phyloP scores from a whole-genome alignment of 495 filamentous ascomycete species.

The Hyphodiscus hymeniophilus region DNA sequence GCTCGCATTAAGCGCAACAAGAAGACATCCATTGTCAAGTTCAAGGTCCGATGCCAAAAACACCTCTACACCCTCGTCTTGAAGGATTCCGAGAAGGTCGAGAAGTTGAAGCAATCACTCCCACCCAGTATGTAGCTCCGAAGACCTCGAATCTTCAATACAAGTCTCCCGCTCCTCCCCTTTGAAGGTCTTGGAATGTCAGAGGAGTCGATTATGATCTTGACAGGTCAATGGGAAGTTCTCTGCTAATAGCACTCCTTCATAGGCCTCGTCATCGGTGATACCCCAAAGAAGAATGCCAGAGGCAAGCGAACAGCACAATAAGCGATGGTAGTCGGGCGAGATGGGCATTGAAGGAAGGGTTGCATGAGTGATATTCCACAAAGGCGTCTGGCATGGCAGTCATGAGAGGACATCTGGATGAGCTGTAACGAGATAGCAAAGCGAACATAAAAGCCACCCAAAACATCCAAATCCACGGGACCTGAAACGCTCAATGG shows the following conservation, averaged over 20 bases:
- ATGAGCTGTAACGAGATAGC: conserved; percentile 21
- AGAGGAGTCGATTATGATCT: not conserved
- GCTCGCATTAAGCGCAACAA: conserved; percentile 96
- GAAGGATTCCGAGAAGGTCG: conserved; percentile 96
- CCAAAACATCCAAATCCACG: conserved; percentile 1
- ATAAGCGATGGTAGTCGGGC: not conserved
- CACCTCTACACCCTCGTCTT: conserved; percentile 96
- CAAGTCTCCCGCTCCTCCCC: not conserved
- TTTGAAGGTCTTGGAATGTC: not conserved
- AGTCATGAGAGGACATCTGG: conserved; percentile 7
- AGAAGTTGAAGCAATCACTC: conserved; percentile 99
- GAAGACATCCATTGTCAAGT: conserved; percentile 85
- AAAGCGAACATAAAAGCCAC: conserved; percentile 9
- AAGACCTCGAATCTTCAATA: not conserved
- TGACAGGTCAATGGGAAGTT: not conserved
- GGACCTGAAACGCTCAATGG: not conserved
- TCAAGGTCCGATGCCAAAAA: conserved; percentile 97
- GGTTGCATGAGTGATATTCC: conserved; percentile 7
- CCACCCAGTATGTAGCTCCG: conserved; percentile 69
- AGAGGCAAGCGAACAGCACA: conserved; percentile 30
- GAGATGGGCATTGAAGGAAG: not conserved
- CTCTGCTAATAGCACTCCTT: not conserved
- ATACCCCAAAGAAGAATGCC: conserved; percentile 68
- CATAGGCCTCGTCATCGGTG: conserved; percentile 65
- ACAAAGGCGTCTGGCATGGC: conserved; percentile 22